Conservation (phyloP, 192 early-diverging fungal genomes). For the Podila epicladia region DNA sequence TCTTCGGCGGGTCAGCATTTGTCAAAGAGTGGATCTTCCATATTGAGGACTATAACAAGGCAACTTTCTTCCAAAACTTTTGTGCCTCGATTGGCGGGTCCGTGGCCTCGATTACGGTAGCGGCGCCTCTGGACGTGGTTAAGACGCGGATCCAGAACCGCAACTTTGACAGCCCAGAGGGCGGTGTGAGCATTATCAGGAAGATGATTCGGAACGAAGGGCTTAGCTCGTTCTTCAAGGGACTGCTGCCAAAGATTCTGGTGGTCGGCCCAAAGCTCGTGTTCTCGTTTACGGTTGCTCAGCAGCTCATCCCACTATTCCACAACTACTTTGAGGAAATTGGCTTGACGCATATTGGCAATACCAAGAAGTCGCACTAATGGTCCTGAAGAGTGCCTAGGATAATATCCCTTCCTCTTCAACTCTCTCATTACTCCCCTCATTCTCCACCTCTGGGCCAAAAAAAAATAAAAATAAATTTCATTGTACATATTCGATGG, state of each 20-base stretch:
- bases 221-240: constrained; percentile 94
- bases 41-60: constrained; percentile 89
- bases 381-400: no score
- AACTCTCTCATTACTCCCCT: no score
- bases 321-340: constrained; percentile 53
- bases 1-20: constrained; percentile 91
- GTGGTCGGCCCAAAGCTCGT: constrained; percentile 96
- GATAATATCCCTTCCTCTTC: no score
- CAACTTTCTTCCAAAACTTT: constrained; percentile 98
- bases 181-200: constrained; percentile 84
- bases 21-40: constrained; percentile 93
- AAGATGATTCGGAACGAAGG: constrained; percentile 95
- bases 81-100: constrained; percentile 94
- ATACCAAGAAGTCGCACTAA: constrained; percentile 14
- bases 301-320: constrained; percentile 87
- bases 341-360: constrained; percentile 22
- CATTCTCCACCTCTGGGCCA: no score
- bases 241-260: constrained; percentile 82
- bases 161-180: constrained; percentile 87
- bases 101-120: constrained; percentile 90
- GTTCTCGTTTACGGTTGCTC: constrained; percentile 95
- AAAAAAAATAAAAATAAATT: no score
- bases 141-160: constrained; percentile 98
- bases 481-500: no score
- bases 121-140: constrained; percentile 97